Evolutionary conservation across 2,329 filamentous ascomycete genomes (phyloP).

Genomic region (Didymella pinodella): DNA sequence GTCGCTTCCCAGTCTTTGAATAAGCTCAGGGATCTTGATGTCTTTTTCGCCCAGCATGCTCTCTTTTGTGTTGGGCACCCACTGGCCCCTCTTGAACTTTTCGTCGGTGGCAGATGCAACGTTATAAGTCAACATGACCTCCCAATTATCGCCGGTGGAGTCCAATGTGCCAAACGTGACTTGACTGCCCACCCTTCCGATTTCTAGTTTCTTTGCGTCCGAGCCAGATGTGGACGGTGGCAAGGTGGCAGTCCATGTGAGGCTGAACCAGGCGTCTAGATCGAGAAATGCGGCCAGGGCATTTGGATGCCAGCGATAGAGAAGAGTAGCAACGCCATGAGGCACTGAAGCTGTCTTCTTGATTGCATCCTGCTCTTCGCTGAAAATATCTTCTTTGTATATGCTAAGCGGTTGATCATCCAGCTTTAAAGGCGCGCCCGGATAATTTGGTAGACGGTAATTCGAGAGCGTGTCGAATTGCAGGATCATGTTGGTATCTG

Average conservation of each 20-base stretch:
- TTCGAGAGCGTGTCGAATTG: constrained; percentile 4
- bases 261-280: constrained; percentile 36
- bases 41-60: constrained; percentile 32
- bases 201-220: constrained; percentile 29
- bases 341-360: constrained; percentile 8
- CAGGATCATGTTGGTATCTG: constrained; percentile 5
- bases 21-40: constrained; percentile 19
- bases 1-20: constrained; percentile 14
- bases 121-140: constrained; percentile 34
- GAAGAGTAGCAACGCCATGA: constrained; percentile 27
- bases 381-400: constrained; percentile 14
- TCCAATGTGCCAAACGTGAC: constrained; percentile 35
- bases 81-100: constrained; percentile 18
- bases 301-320: constrained; percentile 33
- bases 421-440: background rate
- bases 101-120: constrained; percentile 6
- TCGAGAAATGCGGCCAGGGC: constrained; percentile 32
- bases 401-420: constrained; percentile 13
- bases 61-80: constrained; percentile 32
- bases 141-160: constrained; percentile 29
- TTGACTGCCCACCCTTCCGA: constrained; percentile 33
- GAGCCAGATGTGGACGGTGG: constrained; percentile 7
- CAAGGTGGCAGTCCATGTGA: constrained; percentile 30
- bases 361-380: background rate
- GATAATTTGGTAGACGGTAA: constrained; percentile 10